Percentiles rank a stretch among this genome's conserved stretches.
These are phyloP conservation scores for Pulicaria dysenterica DNA, from an alignment of 129 eudicot genomes.

Conservation along the genomic window DNA sequence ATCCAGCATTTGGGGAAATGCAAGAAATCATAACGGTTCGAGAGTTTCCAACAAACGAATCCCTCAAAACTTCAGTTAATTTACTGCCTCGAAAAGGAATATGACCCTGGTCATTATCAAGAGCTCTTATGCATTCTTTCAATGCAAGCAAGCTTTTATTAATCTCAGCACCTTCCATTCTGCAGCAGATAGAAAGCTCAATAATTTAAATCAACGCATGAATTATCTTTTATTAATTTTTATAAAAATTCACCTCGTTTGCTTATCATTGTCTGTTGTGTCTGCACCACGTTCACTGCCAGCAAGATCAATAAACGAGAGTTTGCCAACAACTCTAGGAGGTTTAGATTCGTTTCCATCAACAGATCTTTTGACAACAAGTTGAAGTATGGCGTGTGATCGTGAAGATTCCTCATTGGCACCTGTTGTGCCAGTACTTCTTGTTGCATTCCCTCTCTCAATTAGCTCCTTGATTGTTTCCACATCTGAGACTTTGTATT, in stretches of 20 bases:
- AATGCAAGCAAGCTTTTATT: slow-evolving; percentile 96
- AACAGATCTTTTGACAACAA: slow-evolving; percentile 68
- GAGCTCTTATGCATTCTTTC: slow-evolving; percentile 98
- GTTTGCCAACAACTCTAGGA: slow-evolving; percentile 88
- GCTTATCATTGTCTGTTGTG: slow-evolving; percentile 95
- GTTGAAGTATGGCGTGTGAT: slow-evolving; percentile 98
- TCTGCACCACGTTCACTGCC: slow-evolving; percentile 99
- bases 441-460: slow-evolving; percentile 87
- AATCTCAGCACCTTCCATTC: slow-evolving; percentile 99
- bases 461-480: slow-evolving; percentile 92
- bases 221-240: background rate
- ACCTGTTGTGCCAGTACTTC: slow-evolving; percentile 99
- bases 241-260: slow-evolving; percentile 63
- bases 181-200: slow-evolving; percentile 34
- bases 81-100: slow-evolving; percentile 99
- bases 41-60: slow-evolving; percentile 95
- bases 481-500: slow-evolving; percentile 81
- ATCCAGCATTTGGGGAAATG: slow-evolving; percentile 94
- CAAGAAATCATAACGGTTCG: slow-evolving; percentile 97
- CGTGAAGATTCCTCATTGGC: slow-evolving; percentile 99
- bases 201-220: slow-evolving; percentile 5
- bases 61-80: slow-evolving; percentile 95
- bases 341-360: slow-evolving; percentile 94
- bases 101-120: slow-evolving; percentile 95
- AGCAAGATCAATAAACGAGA: slow-evolving; percentile 97